phyloP scores from a whole-genome alignment of 768 basidiomycete species.

The Podaxis sp. region DNA sequence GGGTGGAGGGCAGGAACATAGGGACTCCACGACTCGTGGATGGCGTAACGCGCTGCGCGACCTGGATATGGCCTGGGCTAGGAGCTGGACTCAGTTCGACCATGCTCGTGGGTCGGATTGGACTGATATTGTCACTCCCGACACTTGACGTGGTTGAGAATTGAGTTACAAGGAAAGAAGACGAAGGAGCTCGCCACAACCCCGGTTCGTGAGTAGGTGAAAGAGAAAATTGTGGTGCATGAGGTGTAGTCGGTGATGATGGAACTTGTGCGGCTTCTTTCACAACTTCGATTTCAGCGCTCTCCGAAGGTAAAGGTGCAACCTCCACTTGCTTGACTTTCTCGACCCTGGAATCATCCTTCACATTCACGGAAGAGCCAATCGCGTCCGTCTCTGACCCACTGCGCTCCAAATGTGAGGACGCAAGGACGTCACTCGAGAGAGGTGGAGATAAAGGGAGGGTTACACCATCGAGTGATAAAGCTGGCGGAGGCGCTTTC shows the following conservation, averaged over 20 bases:
- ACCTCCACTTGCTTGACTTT: background rate
- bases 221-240: background rate
- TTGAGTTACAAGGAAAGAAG: background rate
- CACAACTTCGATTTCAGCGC: background rate
- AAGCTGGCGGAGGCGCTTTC: background rate
- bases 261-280: background rate
- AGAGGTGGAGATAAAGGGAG: background rate
- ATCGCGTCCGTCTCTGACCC: background rate
- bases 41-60: constrained; percentile 38
- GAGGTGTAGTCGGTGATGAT: constrained; percentile 11
- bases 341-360: background rate
- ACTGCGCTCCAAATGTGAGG: background rate
- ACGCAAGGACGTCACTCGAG: background rate
- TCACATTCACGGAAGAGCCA: background rate
- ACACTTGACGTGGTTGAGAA: background rate
- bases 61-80: constrained; percentile 30
- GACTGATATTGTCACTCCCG: background rate
- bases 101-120: constrained; percentile 36
- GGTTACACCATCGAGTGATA: background rate
- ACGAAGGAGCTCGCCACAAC: background rate
- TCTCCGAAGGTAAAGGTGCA: background rate
- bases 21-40: constrained; percentile 36
- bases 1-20: constrained; percentile 31
- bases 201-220: background rate
- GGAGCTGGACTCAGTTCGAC: constrained; percentile 31